These are phyloP conservation scores for Russula lepida DNA, from an alignment of 768 basidiomycete species.

Conservation along the genomic window DNA sequence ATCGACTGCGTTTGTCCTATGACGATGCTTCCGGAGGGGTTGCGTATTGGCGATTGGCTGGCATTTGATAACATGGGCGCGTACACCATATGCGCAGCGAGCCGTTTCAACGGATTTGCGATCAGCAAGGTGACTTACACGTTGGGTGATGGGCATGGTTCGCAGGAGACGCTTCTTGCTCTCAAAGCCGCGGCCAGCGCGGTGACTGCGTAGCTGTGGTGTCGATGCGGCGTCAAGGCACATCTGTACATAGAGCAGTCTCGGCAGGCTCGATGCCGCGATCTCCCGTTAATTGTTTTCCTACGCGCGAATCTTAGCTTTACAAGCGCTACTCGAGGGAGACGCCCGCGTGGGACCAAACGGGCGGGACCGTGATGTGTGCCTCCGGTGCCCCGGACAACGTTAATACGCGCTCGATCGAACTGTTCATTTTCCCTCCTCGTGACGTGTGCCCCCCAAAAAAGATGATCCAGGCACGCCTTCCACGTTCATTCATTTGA, in stretches of 20 bases:
- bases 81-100: slow-evolving; percentile 96
- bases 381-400: slow-evolving; percentile 11
- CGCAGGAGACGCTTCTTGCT: slow-evolving; percentile 42
- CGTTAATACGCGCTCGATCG: slow-evolving; percentile 12
- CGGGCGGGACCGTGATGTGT: neutral
- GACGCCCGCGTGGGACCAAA: slow-evolving; percentile 2
- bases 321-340: slow-evolving; percentile 15
- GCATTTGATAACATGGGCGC: slow-evolving; percentile 99
- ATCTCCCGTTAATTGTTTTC: slow-evolving; percentile 16
- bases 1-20: slow-evolving; percentile 83
- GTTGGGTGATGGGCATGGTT: slow-evolving; percentile 44
- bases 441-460: slow-evolving; percentile 20
- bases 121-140: slow-evolving; percentile 76
- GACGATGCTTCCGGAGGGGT: slow-evolving; percentile 50
- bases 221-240: slow-evolving; percentile 2
- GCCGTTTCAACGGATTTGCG: slow-evolving; percentile 90
- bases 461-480: slow-evolving; percentile 21
- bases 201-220: slow-evolving; percentile 6
- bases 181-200: slow-evolving; percentile 41
- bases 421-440: slow-evolving; percentile 13
- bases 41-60: slow-evolving; percentile 94
- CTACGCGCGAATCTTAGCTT: neutral
- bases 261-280: slow-evolving; percentile 8
- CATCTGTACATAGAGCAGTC: slow-evolving; percentile 1
- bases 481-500: slow-evolving; percentile 8